These are phyloP conservation scores for Solanum paucissectum DNA, from an alignment of 257 asterid genomes.

Conservation along the genomic window DNA sequence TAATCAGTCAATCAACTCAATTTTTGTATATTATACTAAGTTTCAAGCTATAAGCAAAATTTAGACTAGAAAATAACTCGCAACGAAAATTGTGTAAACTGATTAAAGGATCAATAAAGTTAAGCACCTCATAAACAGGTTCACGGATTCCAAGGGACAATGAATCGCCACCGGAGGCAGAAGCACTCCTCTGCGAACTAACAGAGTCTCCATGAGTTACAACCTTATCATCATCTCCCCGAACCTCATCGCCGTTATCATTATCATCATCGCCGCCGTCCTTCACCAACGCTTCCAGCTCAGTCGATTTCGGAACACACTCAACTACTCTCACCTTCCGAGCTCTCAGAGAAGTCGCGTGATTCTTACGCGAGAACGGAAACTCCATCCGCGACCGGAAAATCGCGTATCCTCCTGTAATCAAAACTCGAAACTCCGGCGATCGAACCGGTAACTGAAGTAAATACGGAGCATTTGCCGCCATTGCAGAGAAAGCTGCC, in stretches of 20 bases:
- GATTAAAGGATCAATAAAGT: neutral
- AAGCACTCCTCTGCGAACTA: constrained; percentile 26
- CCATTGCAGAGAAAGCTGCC: constrained; percentile 22
- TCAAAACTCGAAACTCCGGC: constrained; percentile 34
- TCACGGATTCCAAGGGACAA: constrained; percentile 83
- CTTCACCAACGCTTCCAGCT: constrained; percentile 23
- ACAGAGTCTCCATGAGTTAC: neutral
- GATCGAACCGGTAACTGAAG: constrained; percentile 42
- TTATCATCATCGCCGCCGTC: constrained; percentile 17
- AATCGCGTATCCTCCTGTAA: constrained; percentile 47
- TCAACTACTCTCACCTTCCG: constrained; percentile 22
- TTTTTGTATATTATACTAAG: neutral
- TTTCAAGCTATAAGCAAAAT: neutral
- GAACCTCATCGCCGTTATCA: neutral
- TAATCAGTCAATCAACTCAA: neutral
- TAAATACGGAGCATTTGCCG: constrained; percentile 30
- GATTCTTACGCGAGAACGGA: constrained; percentile 26
- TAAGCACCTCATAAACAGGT: constrained; percentile 77
- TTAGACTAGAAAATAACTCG: neutral
- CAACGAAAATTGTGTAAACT: neutral
- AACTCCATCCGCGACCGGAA: constrained; percentile 27
- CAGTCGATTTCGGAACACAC: constrained; percentile 40
- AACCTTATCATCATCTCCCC: constrained; percentile 5
- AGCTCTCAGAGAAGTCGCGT: constrained; percentile 29
- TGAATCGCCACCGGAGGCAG: constrained; percentile 41